A percentile compares a stretch with the other conserved stretches of the same genome.
Conservation (phyloP, 1,284 basidiomycete species). For the Tylopilus sp. region DNA sequence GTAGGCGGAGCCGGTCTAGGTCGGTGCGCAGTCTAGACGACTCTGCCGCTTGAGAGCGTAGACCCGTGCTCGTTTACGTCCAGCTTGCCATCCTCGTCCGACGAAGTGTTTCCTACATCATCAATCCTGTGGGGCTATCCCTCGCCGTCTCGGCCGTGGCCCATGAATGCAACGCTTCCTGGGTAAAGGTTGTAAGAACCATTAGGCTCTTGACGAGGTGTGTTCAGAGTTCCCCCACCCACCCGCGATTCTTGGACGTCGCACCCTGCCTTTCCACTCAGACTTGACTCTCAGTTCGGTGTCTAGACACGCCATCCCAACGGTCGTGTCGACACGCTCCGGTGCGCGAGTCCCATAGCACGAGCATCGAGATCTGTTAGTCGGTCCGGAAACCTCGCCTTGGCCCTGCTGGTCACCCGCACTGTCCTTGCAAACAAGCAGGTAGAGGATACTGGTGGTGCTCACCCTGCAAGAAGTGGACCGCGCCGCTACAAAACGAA, state of each 20-base stretch:
- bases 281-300: conserved; percentile 46
- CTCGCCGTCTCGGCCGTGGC: conserved; percentile 36
- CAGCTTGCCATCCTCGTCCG: conserved; percentile 32
- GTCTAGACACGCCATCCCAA: conserved; percentile 48
- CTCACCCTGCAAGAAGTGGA: conserved; percentile 49
- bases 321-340: conserved; percentile 56
- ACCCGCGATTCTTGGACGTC: conserved; percentile 59
- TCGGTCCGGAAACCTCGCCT: conserved; percentile 43
- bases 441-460: conserved; percentile 1
- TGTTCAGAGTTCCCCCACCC: conserved; percentile 12
- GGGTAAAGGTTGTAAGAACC: conserved; percentile 51
- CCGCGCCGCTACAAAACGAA: conserved; percentile 56
- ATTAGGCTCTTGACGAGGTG: background rate
- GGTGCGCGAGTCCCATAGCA: conserved; percentile 49
- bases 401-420: conserved; percentile 47
- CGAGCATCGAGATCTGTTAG: conserved; percentile 47
- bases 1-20: conserved; percentile 42
- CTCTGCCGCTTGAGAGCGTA: conserved; percentile 44
- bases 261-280: conserved; percentile 44
- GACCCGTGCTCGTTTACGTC: conserved; percentile 20
- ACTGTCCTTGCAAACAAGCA: conserved; percentile 53
- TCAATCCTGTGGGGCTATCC: conserved; percentile 47
- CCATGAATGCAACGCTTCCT: conserved; percentile 52
- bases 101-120: conserved; percentile 52
- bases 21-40: conserved; percentile 41